phyloP scores from a whole-genome alignment of 768 basidiomycete species.

The Psilocybe subaeruginosa region DNA sequence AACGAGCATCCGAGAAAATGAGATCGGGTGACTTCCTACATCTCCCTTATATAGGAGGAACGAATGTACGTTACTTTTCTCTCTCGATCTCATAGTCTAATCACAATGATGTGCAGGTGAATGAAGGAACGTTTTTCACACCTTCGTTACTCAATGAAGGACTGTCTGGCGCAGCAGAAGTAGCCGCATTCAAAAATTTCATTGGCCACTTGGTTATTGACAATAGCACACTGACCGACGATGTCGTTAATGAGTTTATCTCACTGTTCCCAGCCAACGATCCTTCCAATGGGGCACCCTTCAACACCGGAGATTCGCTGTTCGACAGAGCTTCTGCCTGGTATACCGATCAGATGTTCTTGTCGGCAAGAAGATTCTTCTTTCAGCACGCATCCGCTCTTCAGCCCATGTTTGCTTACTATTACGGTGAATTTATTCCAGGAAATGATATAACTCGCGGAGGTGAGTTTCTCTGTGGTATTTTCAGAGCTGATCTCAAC shows the following conservation, averaged over 20 bases:
- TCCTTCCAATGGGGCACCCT: slow-evolving; percentile 47
- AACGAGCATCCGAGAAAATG: slow-evolving; percentile 47
- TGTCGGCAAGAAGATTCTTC: slow-evolving; percentile 52
- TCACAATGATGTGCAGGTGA: slow-evolving; percentile 37
- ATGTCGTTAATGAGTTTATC: slow-evolving; percentile 41
- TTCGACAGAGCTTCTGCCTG: slow-evolving; percentile 59
- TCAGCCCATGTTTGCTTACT: slow-evolving; percentile 56
- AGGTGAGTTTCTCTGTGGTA: slow-evolving; percentile 32
- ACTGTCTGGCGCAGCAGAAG: slow-evolving; percentile 42
- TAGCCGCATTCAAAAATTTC: slow-evolving; percentile 47
- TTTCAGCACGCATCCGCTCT: slow-evolving; percentile 48
- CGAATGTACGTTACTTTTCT: slow-evolving; percentile 42
- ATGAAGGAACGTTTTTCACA: slow-evolving; percentile 55
- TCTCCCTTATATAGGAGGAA: slow-evolving; percentile 58
- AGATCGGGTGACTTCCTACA: slow-evolving; percentile 51
- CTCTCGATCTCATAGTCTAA: not conserved
- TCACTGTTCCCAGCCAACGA: slow-evolving; percentile 51
- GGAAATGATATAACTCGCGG: slow-evolving; percentile 51
- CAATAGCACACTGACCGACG: slow-evolving; percentile 47
- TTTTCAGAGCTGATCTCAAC: not conserved
- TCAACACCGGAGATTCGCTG: slow-evolving; percentile 61
- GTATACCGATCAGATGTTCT: slow-evolving; percentile 63
- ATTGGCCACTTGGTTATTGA: slow-evolving; percentile 54
- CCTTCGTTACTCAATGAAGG: slow-evolving; percentile 37
- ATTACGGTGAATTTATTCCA: slow-evolving; percentile 60